Evolutionary conservation across 2,329 filamentous ascomycete species (phyloP).

Genomic region (Sporothrix variecibatus): DNA sequence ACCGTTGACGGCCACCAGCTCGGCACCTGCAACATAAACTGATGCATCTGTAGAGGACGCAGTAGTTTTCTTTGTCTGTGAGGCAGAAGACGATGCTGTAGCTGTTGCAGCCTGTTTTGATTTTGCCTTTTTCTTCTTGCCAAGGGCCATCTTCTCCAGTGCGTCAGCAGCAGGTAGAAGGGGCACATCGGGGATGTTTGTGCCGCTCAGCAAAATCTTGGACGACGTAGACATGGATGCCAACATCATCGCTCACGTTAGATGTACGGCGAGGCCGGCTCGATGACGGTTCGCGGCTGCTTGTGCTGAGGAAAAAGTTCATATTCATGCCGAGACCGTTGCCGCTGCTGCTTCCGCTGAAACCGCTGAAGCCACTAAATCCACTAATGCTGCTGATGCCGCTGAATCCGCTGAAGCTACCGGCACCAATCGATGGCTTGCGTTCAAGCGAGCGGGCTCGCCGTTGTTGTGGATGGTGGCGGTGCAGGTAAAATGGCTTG

Average conservation of each 20-base stretch:
- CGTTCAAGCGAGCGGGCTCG: slow-evolving; percentile 26
- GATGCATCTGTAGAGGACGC: neutral
- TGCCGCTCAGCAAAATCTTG: neutral
- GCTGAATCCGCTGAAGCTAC: slow-evolving; percentile 19
- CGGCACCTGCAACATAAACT: slow-evolving; percentile 43
- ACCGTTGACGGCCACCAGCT: slow-evolving; percentile 31
- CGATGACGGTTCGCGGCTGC: slow-evolving; percentile 29
- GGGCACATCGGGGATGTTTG: slow-evolving; percentile 20
- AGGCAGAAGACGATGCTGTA: neutral
- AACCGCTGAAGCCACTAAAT: neutral
- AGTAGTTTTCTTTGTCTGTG: neutral
- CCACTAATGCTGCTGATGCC: slow-evolving; percentile 14
- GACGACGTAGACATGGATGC: slow-evolving; percentile 2
- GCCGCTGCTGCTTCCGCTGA: neutral
- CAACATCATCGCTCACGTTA: slow-evolving; percentile 6
- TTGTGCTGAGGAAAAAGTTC: slow-evolving; percentile 26
- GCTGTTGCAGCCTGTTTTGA: neutral
- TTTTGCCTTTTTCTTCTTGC: slow-evolving; percentile 11
- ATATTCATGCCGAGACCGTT: slow-evolving; percentile 10
- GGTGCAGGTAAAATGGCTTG: neutral
- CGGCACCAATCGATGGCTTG: neutral
- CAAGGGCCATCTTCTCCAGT: slow-evolving; percentile 16
- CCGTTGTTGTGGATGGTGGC: neutral
- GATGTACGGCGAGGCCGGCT: slow-evolving; percentile 14
- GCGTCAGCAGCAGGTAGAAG: neutral